Conservation (phyloP, 371 early-diverging fungal species). For the Rhizopus arrhizus region DNA sequence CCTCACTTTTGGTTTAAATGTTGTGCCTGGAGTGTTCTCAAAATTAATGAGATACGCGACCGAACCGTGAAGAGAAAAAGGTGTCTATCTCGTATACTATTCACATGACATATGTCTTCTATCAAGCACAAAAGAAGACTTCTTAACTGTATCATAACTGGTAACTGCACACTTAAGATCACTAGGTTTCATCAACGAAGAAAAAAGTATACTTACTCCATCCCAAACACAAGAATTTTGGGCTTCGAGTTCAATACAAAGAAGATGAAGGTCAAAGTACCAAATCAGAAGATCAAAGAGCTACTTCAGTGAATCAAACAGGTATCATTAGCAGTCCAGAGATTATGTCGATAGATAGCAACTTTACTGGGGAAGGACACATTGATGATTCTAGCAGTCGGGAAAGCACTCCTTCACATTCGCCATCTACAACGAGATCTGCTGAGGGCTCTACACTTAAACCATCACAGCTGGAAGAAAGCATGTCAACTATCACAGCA, state of each 20-base stretch:
- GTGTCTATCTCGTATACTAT: constrained; percentile 20
- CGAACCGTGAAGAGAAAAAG: constrained; percentile 7
- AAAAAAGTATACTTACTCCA: constrained; percentile 21
- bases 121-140: constrained; percentile 1
- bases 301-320: constrained; percentile 12
- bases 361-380: constrained; percentile 18
- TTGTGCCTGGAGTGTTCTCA: constrained; percentile 6
- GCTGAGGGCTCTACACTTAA: neutral
- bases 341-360: constrained; percentile 13
- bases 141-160: neutral
- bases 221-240: too few species aligned
- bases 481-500: neutral
- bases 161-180: constrained; percentile 5
- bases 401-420: constrained; percentile 10
- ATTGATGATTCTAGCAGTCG: constrained; percentile 13
- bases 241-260: too few species aligned
- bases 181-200: constrained; percentile 16
- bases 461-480: constrained; percentile 8
- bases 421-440: constrained; percentile 9
- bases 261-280: constrained; percentile 14
- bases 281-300: constrained; percentile 6
- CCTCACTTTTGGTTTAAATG: constrained; percentile 11
- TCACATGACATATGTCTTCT: constrained; percentile 21
- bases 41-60: constrained; percentile 9
- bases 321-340: neutral